A percentile compares a stretch with the other conserved stretches of the same genome.
These are phyloP conservation scores for Hygrophoropsis aurantiaca DNA, from an alignment of 768 basidiomycete species.

Conservation along the genomic window DNA sequence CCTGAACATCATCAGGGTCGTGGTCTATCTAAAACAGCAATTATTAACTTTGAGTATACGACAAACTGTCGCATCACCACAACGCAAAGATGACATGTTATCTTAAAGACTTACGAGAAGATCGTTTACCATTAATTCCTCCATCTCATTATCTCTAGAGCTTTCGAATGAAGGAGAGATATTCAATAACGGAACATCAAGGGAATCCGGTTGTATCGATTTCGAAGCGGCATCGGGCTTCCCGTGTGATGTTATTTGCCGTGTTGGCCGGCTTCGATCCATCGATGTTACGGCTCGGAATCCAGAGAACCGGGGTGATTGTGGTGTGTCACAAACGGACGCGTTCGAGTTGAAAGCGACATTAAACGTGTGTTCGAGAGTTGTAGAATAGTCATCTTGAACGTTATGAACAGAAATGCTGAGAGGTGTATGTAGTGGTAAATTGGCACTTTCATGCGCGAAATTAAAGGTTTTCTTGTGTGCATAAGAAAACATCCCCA, in stretches of 20 bases:
- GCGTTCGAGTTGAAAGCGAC: no score
- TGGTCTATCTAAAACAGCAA: constrained; percentile 10
- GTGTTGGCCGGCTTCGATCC: background rate
- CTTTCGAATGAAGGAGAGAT: constrained; percentile 18
- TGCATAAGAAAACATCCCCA: no score
- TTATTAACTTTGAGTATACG: no score
- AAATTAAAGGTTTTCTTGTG: no score
- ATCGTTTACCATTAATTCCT: constrained; percentile 8
- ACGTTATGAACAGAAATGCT: no score
- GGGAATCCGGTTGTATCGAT: constrained; percentile 3
- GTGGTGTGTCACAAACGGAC: background rate
- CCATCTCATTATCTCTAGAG: constrained; percentile 18
- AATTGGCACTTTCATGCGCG: no score
- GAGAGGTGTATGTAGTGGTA: no score
- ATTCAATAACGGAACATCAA: background rate
- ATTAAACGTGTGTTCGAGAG: no score
- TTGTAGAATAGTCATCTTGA: no score
- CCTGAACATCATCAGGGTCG: background rate
- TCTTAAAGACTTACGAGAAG: constrained; percentile 17
- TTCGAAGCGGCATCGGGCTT: background rate
- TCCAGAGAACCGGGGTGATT: constrained; percentile 5
- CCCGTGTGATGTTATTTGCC: background rate
- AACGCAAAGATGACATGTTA: background rate
- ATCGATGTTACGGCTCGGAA: constrained; percentile 2
- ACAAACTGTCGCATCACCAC: no score